Evolutionary conservation across 1,139 yeast species (phyloP), one percentile per base, ranked within the genome.

Genomic region (Pichia sp.): DNA sequence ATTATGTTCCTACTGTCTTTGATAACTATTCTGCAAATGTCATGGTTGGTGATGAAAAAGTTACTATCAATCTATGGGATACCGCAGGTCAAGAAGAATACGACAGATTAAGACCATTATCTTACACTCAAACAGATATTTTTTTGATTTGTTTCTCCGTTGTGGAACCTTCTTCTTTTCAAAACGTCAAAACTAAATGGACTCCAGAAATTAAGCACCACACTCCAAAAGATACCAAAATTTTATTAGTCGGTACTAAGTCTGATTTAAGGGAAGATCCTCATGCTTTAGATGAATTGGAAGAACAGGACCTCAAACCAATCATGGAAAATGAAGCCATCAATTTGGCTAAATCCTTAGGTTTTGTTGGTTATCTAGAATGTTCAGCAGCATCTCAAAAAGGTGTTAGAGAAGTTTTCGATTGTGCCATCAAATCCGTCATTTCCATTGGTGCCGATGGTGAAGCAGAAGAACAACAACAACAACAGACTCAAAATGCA

Each of bases 41-140:
- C 34, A 79, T 85, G 76, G 83, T 82, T 36, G 92, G 84, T 57
- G 85, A 85, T 38, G 87, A 81, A 57, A 83, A 84, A 44, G 81
- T 85, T 55, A 85, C 85, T 58, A 71, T 88, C 43, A 95, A 95
- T 28, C 72, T 88, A 44, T 88, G 96, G 95, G 97, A 88, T 73
- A 88, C 97, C n/a, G 97, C 97, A 7, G 97, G 97, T 31, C 97
- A 88, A 65, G 85, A 85, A 59, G 97, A 88, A 63, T 88, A 88
- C 64, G 96, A 88, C 64, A 73, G 96, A 52, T 72, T 88, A 60
- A 75, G 97, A 65, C 97, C 97, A 4, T 70, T 88, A 52, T 84
- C 95, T 26, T 88, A 88, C 60, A 96, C 96, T 2, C 95, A 88
- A 59, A 87, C 97, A 0, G 95, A 87, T 57, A 84, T 88, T 39